phyloP scores from a whole-genome alignment of 2,329 filamentous ascomycete genomes.

The Ceratocystis alfenasii region DNA sequence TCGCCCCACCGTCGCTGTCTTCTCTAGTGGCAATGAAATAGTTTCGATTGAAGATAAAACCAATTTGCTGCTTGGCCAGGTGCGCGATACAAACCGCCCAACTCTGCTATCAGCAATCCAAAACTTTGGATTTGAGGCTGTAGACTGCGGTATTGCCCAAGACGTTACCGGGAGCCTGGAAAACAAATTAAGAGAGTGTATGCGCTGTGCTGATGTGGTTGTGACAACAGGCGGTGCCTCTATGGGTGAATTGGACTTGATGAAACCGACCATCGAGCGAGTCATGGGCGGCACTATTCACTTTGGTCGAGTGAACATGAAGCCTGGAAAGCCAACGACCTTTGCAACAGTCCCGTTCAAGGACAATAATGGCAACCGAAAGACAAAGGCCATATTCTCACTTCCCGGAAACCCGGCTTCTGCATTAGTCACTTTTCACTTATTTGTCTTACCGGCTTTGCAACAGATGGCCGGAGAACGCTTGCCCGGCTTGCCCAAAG shows the following conservation, averaged over 20 bases:
- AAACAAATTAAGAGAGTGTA: conserved; percentile 58
- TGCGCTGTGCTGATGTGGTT: conserved; percentile 66
- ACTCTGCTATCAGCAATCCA: conserved; percentile 67
- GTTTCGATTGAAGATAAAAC: conserved; percentile 57
- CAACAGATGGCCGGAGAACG: conserved; percentile 62
- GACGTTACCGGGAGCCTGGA: conserved; percentile 67
- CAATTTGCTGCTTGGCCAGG: conserved; percentile 62
- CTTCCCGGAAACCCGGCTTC: conserved; percentile 90
- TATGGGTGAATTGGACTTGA: conserved; percentile 93
- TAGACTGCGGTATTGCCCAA: conserved; percentile 77
- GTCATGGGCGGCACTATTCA: conserved; percentile 83
- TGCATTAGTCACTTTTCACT: conserved; percentile 81
- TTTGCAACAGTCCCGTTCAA: conserved; percentile 77
- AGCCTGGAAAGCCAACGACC: conserved; percentile 93
- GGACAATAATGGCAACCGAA: conserved; percentile 36
- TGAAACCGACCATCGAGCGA: conserved; percentile 92
- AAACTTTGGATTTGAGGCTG: conserved; percentile 62
- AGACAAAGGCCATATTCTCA: conserved; percentile 67
- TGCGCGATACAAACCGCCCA: conserved; percentile 85
- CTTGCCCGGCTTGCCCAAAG: conserved; percentile 56
- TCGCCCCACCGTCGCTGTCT: conserved; percentile 67
- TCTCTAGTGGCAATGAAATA: conserved; percentile 93
- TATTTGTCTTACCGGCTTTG: conserved; percentile 82
- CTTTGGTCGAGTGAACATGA: conserved; percentile 94
- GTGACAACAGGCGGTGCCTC: conserved; percentile 91